phyloP scores from a whole-genome alignment of 306 rosid genomes.

The Benincasa hispida region DNA sequence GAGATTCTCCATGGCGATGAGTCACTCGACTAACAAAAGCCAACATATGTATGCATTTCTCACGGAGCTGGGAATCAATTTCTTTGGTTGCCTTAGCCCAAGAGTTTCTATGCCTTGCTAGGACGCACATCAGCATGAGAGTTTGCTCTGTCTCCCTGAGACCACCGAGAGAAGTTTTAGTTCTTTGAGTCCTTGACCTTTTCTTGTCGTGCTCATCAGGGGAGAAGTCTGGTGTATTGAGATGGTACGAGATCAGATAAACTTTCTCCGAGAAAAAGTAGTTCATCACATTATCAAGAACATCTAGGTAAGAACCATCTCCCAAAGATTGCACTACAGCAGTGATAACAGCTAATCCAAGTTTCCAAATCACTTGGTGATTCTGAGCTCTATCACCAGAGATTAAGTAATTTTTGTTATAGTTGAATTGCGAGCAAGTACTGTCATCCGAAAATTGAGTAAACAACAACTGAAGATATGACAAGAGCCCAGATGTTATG shows the following conservation, averaged over 20 bases:
- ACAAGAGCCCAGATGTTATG: slow-evolving; percentile 50
- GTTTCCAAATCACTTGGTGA: slow-evolving; percentile 63
- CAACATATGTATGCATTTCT: slow-evolving; percentile 83
- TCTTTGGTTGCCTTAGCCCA: slow-evolving; percentile 71
- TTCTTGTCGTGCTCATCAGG: slow-evolving; percentile 68
- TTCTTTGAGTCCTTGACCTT: slow-evolving; percentile 55
- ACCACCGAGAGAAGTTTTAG: slow-evolving; percentile 42
- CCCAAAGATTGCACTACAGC: slow-evolving; percentile 83
- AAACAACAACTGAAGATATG: slow-evolving; percentile 55
- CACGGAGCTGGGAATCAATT: slow-evolving; percentile 63
- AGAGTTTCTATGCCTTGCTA: slow-evolving; percentile 67
- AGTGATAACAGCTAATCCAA: slow-evolving; percentile 75
- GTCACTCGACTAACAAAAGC: slow-evolving; percentile 80
- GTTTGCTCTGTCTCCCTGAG: slow-evolving; percentile 81
- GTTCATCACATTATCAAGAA: slow-evolving; percentile 59
- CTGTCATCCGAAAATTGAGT: slow-evolving; percentile 35
- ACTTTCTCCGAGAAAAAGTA: slow-evolving; percentile 76
- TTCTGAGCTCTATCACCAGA: slow-evolving; percentile 35
- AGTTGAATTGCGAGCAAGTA: slow-evolving; percentile 17
- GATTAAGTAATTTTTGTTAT: slow-evolving; percentile 19
- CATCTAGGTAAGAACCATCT: slow-evolving; percentile 49
- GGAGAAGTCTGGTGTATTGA: slow-evolving; percentile 63
- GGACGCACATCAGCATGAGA: slow-evolving; percentile 71
- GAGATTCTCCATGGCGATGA: slow-evolving; percentile 49
- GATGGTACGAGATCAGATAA: slow-evolving; percentile 47